These are phyloP conservation scores for Chaetomium fimeti DNA, from an alignment of 495 filamentous ascomycete genomes.

Conservation along the genomic window DNA sequence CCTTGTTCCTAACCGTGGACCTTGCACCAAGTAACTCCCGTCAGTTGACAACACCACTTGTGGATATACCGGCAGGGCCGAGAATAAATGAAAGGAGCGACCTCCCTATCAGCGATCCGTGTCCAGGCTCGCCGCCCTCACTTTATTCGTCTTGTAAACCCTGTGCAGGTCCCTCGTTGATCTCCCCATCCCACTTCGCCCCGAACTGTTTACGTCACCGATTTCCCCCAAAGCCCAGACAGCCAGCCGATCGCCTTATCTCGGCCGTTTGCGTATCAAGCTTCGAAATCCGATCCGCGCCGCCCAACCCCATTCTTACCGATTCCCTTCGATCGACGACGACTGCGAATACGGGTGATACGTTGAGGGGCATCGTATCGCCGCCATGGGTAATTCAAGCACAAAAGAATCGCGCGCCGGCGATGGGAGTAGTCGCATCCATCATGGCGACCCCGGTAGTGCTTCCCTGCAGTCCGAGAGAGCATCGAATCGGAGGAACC, in stretches of 20 bases:
- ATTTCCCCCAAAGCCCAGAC: background rate
- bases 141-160: slow-evolving; percentile 11
- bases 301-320: background rate
- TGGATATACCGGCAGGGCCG: background rate
- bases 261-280: background rate
- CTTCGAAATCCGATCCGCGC: background rate
- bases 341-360: slow-evolving; percentile 21
- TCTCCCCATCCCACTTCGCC: slow-evolving; percentile 4
- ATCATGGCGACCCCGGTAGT: slow-evolving; percentile 24
- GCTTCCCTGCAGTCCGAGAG: slow-evolving; percentile 29
- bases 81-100: background rate
- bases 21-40: background rate
- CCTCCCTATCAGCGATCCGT: background rate
- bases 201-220: slow-evolving; percentile 14
- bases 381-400: slow-evolving; percentile 35
- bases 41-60: background rate
- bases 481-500: slow-evolving; percentile 28
- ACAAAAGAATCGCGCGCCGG: slow-evolving; percentile 37
- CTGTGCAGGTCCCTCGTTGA: slow-evolving; percentile 17
- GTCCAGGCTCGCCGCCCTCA: background rate
- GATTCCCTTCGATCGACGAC: slow-evolving; percentile 1
- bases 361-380: slow-evolving; percentile 5
- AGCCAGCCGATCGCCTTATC: background rate
- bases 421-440: slow-evolving; percentile 30
- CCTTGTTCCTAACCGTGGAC: background rate